phyloP scores from a whole-genome alignment of 768 basidiomycete genomes.

The Leucosporidium yakuticum region DNA sequence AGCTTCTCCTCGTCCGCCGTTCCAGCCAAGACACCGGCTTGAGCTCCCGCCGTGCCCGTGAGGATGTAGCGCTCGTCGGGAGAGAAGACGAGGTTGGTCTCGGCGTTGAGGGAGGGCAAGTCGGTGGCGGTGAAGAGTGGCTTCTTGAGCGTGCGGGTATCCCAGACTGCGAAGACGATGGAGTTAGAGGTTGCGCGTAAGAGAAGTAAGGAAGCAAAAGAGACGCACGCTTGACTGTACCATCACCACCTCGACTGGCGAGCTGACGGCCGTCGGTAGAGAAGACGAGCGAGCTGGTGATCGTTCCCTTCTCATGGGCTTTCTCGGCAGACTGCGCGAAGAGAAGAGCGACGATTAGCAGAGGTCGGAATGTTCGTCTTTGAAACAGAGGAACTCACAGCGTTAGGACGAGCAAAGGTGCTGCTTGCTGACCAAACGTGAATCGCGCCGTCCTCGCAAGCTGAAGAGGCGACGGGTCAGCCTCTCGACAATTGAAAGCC shows the following conservation, averaged over 20 bases:
- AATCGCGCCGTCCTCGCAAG: slow-evolving; percentile 78
- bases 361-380: too few species aligned
- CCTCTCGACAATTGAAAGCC: neutral
- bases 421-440: slow-evolving; percentile 89
- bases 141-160: slow-evolving; percentile 81
- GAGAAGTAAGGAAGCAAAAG: neutral
- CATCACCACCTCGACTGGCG: slow-evolving; percentile 85
- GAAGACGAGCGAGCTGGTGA: slow-evolving; percentile 80
- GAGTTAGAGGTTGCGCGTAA: neutral
- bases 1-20: slow-evolving; percentile 52
- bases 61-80: slow-evolving; percentile 86
- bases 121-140: slow-evolving; percentile 64
- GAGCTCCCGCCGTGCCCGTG: slow-evolving; percentile 54
- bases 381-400: slow-evolving; percentile 9
- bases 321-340: slow-evolving; percentile 62
- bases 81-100: slow-evolving; percentile 90
- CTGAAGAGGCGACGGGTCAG: neutral
- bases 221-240: slow-evolving; percentile 84
- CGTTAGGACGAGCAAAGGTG: slow-evolving; percentile 85
- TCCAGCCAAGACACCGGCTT: slow-evolving; percentile 50
- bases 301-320: slow-evolving; percentile 78
- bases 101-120: slow-evolving; percentile 73
- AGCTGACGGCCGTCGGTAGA: slow-evolving; percentile 80
- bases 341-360: neutral
- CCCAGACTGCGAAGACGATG: slow-evolving; percentile 76